Evolutionary conservation across 2,329 filamentous ascomycete species (phyloP), one percentile per base, ranked within the genome.

Genomic region (Aspergillus pseudotamarii): DNA sequence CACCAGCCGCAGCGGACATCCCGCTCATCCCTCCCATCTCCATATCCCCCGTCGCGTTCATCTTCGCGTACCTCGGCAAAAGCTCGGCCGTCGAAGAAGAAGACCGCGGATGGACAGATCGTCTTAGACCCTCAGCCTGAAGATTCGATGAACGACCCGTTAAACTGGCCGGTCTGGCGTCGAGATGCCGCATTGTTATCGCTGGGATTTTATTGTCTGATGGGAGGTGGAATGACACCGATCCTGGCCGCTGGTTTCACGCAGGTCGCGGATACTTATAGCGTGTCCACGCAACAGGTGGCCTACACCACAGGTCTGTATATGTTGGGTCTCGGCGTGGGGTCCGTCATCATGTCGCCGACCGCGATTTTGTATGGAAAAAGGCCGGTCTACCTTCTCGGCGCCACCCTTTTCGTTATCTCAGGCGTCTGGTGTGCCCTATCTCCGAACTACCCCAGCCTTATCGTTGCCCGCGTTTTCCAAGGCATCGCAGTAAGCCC

Each of bases 331-430:
- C 81, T 98, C 45, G 94, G 94, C 1, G 71, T 97, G 1, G 94
- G 94, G 2, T 93, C 89, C 21, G 89, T 97, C 8, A 74, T 98
- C 58, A 89, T 91, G 71, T 95, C 92, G 0, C 95, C 94, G 0
- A 97, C 94, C 0, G 94, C 94, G 34, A 97, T 98, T 65, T 75
- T 97, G 0, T 97, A 82, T 64, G 95, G 94, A 1, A 98, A 98
- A 79, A 85, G 94, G 14, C 93, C 94, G 0, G 92, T 98, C 0
- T 98, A 98, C 75, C 86, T 98, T 26, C 83, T 84, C 32, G 89
- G 92, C 21, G 86, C 91, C 36, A 78, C 93, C 21, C 76, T 96
- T n/a, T 96, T 97, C 75, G 86, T 94, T 57, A 73, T 86, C 1
- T 90, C 91, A 0, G 88, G 89, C 0, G 75, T 96, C 16, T 98